These are phyloP conservation scores for Helotiales sp. DNA, from an alignment of 2,329 filamentous ascomycete species.

Conservation along the genomic window DNA sequence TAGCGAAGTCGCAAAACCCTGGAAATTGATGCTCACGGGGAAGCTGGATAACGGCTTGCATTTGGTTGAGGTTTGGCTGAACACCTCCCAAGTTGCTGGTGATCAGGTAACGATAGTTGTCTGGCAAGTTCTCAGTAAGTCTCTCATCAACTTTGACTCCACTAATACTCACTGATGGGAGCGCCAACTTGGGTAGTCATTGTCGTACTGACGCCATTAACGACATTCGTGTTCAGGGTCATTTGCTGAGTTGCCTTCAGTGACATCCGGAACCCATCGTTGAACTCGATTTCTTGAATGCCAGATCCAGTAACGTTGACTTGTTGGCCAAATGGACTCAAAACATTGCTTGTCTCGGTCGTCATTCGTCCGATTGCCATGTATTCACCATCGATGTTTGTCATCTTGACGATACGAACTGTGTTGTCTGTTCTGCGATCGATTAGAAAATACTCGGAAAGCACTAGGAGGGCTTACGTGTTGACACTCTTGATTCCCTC, in stretches of 20 bases:
- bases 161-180: conserved; percentile 24
- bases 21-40: conserved; percentile 17
- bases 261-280: conserved; percentile 29
- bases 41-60: conserved; percentile 27
- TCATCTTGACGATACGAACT: conserved; percentile 28
- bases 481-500: conserved; percentile 30
- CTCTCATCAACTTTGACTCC: no score
- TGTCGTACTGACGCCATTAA: conserved; percentile 20
- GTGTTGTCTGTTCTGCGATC: conserved; percentile 21
- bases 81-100: conserved; percentile 27
- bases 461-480: conserved; percentile 14
- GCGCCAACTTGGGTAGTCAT: conserved; percentile 16
- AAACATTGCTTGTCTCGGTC: conserved; percentile 26
- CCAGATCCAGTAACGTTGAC: conserved; percentile 28
- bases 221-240: conserved; percentile 24
- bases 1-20: not conserved
- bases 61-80: conserved; percentile 23
- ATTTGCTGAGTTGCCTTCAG: conserved; percentile 24
- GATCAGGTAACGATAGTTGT: conserved; percentile 29
- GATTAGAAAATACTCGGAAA: not conserved
- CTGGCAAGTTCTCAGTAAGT: not conserved
- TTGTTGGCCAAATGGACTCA: conserved; percentile 23
- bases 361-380: conserved; percentile 27
- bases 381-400: conserved; percentile 26
- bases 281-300: conserved; percentile 30